A percentile compares a stretch with the other conserved stretches of the same genome.
phyloP scores from a whole-genome alignment of 2,329 filamentous ascomycete species.

The Celoporthe dispersa region DNA sequence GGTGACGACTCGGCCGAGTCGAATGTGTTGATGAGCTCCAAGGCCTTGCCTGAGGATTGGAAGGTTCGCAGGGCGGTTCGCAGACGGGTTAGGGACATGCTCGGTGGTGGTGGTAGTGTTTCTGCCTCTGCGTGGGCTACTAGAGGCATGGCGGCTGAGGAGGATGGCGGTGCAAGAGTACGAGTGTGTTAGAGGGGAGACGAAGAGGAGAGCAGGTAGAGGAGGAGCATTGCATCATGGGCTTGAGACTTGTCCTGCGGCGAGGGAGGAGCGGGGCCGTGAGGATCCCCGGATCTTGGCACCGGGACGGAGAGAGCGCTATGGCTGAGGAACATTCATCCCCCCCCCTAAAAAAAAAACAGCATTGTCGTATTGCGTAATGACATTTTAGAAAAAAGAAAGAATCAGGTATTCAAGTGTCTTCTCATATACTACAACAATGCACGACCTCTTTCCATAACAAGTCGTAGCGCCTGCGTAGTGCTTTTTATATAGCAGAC shows the following conservation, averaged over 20 bases:
- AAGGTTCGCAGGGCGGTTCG: constrained; percentile 22
- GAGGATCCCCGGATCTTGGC: background rate
- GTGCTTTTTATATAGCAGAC: too few relatives aligned
- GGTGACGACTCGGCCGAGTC: constrained; percentile 27
- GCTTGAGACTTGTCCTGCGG: background rate
- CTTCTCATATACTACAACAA: background rate
- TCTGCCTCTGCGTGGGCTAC: constrained; percentile 1
- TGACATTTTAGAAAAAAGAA: background rate
- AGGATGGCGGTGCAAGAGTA: background rate
- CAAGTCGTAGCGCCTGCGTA: background rate
- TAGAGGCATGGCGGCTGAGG: constrained; percentile 7
- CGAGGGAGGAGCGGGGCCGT: background rate
- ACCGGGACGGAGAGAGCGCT: background rate
- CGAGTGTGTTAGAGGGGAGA: background rate
- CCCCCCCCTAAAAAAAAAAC: background rate
- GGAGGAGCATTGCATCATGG: background rate
- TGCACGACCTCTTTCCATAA: background rate
- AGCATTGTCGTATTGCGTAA: background rate
- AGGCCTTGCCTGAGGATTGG: constrained; percentile 21
- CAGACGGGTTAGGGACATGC: constrained; percentile 22
- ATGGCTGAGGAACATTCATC: background rate
- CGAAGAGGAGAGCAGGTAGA: background rate
- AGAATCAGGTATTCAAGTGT: too few relatives aligned
- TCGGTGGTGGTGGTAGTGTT: background rate
- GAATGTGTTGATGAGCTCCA: constrained; percentile 23